phyloP scores from a whole-genome alignment of 495 filamentous ascomycete species.

The Usnea hakonensis region DNA sequence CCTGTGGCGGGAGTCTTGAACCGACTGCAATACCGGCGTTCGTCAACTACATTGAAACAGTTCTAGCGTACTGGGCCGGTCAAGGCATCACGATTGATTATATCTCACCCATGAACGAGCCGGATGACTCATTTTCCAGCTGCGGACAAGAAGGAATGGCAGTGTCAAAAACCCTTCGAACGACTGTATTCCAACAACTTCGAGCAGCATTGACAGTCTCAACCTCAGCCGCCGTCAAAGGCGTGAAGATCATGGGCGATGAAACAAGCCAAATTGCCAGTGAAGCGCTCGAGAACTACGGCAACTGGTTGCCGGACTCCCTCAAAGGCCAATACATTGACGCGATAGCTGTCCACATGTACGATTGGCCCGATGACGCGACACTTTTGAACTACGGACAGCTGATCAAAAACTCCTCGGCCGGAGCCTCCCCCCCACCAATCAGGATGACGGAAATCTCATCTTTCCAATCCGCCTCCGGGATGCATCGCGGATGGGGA shows the following conservation, averaged over 20 bases:
- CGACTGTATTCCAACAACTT: constrained; percentile 2
- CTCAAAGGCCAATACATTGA: constrained; percentile 7
- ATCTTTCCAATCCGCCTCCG: constrained; percentile 9
- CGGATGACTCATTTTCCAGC: constrained; percentile 2
- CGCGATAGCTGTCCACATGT: constrained; percentile 17
- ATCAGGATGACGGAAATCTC: constrained; percentile 18
- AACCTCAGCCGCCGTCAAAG: background rate
- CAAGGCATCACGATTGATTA: constrained; percentile 11
- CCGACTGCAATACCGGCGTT: background rate
- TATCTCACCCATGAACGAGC: constrained; percentile 18
- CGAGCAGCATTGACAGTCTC: constrained; percentile 2
- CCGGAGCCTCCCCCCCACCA: background rate
- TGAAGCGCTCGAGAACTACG: constrained; percentile 11
- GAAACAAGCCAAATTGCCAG: constrained; percentile 18
- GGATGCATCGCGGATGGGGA: constrained; percentile 1
- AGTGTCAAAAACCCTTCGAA: background rate
- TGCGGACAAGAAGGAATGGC: constrained; percentile 17
- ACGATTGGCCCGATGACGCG: constrained; percentile 19
- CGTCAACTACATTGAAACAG: constrained; percentile 2
- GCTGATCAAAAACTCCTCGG: constrained; percentile 10
- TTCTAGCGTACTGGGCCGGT: background rate
- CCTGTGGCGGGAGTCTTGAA: constrained; percentile 5
- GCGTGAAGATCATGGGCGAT: constrained; percentile 18
- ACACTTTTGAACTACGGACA: constrained; percentile 15
- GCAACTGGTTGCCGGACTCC: constrained; percentile 8